These are phyloP conservation scores for Chytriomyces sp. DNA, from an alignment of 192 early-diverging fungal genomes.

Conservation along the genomic window DNA sequence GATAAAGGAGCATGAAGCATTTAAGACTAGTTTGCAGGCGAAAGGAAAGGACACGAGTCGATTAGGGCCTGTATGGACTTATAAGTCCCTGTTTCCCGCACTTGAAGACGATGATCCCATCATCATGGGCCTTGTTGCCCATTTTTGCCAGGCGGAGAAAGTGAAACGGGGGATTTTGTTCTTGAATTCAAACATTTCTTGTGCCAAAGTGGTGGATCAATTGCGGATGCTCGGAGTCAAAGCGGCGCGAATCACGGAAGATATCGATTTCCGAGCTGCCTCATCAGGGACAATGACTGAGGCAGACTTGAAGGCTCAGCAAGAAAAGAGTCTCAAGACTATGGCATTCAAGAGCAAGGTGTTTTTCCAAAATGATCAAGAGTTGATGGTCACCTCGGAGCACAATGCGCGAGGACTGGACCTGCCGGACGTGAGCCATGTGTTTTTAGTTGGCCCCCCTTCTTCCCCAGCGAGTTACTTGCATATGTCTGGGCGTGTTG, in stretches of 20 bases:
- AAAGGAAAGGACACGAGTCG: neutral
- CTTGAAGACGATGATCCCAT: conserved; percentile 34
- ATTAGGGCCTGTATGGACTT: conserved; percentile 24
- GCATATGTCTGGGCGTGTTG: conserved; percentile 88
- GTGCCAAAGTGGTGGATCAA: conserved; percentile 31
- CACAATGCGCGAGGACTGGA: conserved; percentile 84
- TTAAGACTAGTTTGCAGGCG: neutral
- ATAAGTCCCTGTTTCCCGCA: conserved; percentile 39
- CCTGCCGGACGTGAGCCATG: conserved; percentile 75
- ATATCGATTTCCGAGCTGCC: conserved; percentile 7
- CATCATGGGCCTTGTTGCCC: conserved; percentile 4
- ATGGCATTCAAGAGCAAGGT: neutral
- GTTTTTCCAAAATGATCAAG: conserved; percentile 2
- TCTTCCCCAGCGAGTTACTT: conserved; percentile 71
- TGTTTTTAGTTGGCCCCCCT: conserved; percentile 83
- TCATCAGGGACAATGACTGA: neutral
- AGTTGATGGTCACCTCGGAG: conserved; percentile 72
- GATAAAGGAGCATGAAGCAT: conserved; percentile 10
- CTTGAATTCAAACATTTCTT: conserved; percentile 42
- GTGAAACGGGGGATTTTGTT: conserved; percentile 41
- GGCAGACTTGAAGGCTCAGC: neutral
- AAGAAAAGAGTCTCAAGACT: neutral
- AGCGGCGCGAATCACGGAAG: conserved; percentile 39
- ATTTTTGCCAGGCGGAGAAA: neutral
- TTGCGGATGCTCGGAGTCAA: conserved; percentile 41